Percentiles rank a stretch among this genome's conserved stretches.
Conservation (phyloP, 352 stramenopile genomes). For the Globisporangium nodosum region DNA sequence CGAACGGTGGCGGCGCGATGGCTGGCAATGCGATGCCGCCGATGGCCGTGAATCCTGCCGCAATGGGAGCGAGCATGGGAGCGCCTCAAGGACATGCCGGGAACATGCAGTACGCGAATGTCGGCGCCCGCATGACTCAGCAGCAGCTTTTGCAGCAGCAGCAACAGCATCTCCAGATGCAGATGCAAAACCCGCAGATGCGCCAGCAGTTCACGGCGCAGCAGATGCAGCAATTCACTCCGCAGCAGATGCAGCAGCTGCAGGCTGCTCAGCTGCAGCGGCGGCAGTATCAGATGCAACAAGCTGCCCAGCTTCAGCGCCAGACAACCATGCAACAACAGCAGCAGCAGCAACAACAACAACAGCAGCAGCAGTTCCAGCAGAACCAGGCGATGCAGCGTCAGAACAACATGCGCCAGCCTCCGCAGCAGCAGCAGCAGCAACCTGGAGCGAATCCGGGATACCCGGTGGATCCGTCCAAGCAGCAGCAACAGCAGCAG, state of each 20-base stretch:
- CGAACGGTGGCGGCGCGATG: slow-evolving; percentile 42
- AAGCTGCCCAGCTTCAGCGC: slow-evolving; percentile 54
- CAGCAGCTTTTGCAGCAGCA: slow-evolving; percentile 76
- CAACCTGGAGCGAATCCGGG: slow-evolving; percentile 25
- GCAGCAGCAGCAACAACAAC: slow-evolving; percentile 40
- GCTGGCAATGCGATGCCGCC: slow-evolving; percentile 17
- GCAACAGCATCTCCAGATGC: slow-evolving; percentile 68
- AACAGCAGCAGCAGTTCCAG: slow-evolving; percentile 56
- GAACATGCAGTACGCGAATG: slow-evolving; percentile 63
- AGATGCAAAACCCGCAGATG: slow-evolving; percentile 68
- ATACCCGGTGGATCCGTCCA: slow-evolving; percentile 13
- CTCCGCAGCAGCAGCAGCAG: slow-evolving; percentile 40
- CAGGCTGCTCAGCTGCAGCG: slow-evolving; percentile 28
- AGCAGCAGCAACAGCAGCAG: slow-evolving; percentile 38
- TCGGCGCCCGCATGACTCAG: slow-evolving; percentile 69
- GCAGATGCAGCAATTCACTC: slow-evolving; percentile 39
- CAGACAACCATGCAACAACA: slow-evolving; percentile 58
- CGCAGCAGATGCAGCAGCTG: slow-evolving; percentile 75
- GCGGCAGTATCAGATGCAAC: slow-evolving; percentile 46
- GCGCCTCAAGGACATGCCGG: slow-evolving; percentile 48
- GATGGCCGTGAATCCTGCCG: slow-evolving; percentile 46
- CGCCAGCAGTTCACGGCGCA: slow-evolving; percentile 50
- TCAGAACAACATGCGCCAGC: slow-evolving; percentile 47
- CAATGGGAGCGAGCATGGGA: slow-evolving; percentile 38
- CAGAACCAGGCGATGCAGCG: slow-evolving; percentile 36